phyloP scores from a whole-genome alignment of 306 rosid genomes.

The Cicer judaicum region DNA sequence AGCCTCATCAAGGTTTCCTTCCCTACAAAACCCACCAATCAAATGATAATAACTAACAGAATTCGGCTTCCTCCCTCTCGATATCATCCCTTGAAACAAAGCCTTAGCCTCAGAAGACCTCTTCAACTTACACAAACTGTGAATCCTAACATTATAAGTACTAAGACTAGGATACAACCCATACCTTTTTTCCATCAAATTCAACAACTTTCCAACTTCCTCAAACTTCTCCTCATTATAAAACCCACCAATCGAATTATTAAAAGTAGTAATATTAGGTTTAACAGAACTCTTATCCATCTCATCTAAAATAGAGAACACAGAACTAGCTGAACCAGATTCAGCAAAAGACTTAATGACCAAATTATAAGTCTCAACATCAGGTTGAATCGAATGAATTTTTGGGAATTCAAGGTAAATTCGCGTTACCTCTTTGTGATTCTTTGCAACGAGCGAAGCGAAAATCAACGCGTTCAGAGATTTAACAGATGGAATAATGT shows the following conservation, averaged over 20 bases:
- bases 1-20: conserved; percentile 70
- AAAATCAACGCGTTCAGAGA: conserved; percentile 71
- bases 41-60: conserved; percentile 57
- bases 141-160: conserved; percentile 75
- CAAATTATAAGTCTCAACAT: conserved; percentile 67
- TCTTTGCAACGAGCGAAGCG: conserved; percentile 62
- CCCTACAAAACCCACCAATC: conserved; percentile 76
- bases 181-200: conserved; percentile 65
- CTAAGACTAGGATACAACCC: conserved; percentile 45
- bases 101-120: conserved; percentile 72
- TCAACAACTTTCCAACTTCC: conserved; percentile 70
- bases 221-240: conserved; percentile 70
- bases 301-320: conserved; percentile 68
- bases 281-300: conserved; percentile 68
- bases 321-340: conserved; percentile 64
- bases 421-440: conserved; percentile 63
- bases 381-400: conserved; percentile 55
- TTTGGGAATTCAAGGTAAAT: conserved; percentile 70
- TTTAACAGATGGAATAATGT: conserved; percentile 56
- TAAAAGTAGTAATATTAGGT: conserved; percentile 59
- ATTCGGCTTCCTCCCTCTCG: conserved; percentile 65
- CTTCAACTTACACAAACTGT: conserved; percentile 74
- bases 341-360: conserved; percentile 69
- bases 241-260: conserved; percentile 55
- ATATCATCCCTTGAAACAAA: conserved; percentile 66